phyloP scores from a whole-genome alignment of 2,329 filamentous ascomycete species.

The Escovopsis sp. region DNA sequence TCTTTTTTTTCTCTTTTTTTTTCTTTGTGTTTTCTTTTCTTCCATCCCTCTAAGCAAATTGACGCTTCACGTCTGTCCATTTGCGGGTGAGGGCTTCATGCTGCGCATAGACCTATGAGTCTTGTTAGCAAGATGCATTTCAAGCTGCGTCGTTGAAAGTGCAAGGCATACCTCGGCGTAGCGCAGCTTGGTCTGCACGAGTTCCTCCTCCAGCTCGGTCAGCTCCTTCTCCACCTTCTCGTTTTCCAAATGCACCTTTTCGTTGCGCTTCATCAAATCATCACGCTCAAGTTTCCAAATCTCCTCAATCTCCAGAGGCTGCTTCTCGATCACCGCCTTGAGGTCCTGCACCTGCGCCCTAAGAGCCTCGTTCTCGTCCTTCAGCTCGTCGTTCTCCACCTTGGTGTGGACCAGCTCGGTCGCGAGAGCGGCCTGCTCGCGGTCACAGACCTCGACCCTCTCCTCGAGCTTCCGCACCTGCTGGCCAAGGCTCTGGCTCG shows the following conservation, averaged over 20 bases:
- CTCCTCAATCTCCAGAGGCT: constrained; percentile 76
- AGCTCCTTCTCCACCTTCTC: constrained; percentile 75
- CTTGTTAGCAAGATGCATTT: constrained; percentile 7
- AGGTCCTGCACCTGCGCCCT: constrained; percentile 76
- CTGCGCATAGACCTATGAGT: constrained; percentile 48
- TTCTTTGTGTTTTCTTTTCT: too few relatives aligned
- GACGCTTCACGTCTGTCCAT: constrained; percentile 58
- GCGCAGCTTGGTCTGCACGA: constrained; percentile 88
- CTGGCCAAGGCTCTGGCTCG: constrained; percentile 52
- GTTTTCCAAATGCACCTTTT: constrained; percentile 90
- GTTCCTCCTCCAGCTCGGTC: constrained; percentile 77
- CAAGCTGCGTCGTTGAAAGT: neutral
- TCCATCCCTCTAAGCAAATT: constrained; percentile 28
- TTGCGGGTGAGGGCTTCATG: constrained; percentile 62
- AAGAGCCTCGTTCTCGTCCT: constrained; percentile 79
- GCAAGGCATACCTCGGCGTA: constrained; percentile 72
- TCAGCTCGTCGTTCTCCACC: constrained; percentile 80
- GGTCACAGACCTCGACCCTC: constrained; percentile 73
- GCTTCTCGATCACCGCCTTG: constrained; percentile 72
- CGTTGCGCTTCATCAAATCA: constrained; percentile 78
- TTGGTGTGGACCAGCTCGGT: constrained; percentile 86
- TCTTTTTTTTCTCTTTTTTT: too few relatives aligned
- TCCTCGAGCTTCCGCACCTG: constrained; percentile 79
- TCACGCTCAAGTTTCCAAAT: constrained; percentile 76
- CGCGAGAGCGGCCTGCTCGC: constrained; percentile 79